Evolutionary conservation across 768 basidiomycete genomes (phyloP).

Genomic region (Tulasnella sp.): DNA sequence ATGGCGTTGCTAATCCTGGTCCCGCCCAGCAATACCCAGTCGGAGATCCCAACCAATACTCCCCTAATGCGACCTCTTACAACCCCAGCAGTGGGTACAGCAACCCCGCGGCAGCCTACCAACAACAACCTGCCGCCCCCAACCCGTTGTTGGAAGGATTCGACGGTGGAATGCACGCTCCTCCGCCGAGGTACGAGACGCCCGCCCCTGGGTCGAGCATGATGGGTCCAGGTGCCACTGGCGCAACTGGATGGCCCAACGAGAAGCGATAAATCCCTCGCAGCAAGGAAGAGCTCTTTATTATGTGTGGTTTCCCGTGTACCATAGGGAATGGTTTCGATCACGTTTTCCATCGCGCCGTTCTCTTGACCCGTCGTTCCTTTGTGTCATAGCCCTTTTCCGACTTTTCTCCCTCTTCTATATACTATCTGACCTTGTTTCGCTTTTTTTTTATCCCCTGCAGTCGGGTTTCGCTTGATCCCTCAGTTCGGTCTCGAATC

Average conservation of each 20-base stretch:
- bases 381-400: background rate
- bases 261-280: background rate
- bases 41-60: background rate
- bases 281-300: background rate
- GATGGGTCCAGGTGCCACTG: background rate
- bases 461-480: background rate
- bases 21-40: background rate
- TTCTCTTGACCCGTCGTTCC: background rate
- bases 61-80: background rate
- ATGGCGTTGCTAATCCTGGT: background rate
- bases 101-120: background rate
- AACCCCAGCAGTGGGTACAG: background rate
- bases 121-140: background rate
- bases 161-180: background rate
- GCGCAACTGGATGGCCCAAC: background rate
- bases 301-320: background rate
- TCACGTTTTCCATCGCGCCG: background rate
- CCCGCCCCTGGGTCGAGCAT: background rate
- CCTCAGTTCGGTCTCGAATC: background rate
- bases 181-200: background rate
- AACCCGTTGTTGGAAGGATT: background rate
- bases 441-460: background rate
- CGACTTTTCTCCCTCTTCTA: background rate
- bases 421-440: background rate
- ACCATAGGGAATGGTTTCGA: background rate